Percentiles rank a stretch among this genome's conserved stretches.
These are phyloP conservation scores for Nasturtium officinale DNA, from an alignment of 345 rosid genomes.

Conservation along the genomic window DNA sequence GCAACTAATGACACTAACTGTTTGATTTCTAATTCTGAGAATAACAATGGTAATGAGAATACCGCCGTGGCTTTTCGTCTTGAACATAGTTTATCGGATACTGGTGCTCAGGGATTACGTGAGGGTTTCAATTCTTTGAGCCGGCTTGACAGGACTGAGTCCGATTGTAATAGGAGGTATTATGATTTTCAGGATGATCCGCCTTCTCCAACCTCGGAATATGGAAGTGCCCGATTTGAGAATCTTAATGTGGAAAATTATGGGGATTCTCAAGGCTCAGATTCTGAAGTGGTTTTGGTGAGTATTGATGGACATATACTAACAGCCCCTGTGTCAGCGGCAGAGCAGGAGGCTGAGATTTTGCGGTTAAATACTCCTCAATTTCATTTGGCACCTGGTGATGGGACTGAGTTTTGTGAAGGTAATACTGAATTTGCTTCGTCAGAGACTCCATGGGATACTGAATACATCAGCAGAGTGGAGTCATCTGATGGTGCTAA, in stretches of 20 bases:
- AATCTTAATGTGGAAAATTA: constrained; percentile 51
- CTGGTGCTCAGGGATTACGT: constrained; percentile 49
- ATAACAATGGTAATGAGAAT: constrained; percentile 34
- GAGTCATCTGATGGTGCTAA: constrained; percentile 45
- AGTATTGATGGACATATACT: constrained; percentile 84
- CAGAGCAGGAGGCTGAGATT: constrained; percentile 62
- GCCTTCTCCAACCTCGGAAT: constrained; percentile 57
- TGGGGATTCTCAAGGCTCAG: constrained; percentile 52
- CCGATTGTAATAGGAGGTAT: constrained; percentile 62
- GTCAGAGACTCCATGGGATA: constrained; percentile 56
- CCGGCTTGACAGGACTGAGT: constrained; percentile 68
- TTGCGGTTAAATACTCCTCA: constrained; percentile 66
- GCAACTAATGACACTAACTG: constrained; percentile 32
- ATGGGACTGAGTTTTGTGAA: constrained; percentile 66
- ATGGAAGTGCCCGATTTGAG: constrained; percentile 55
- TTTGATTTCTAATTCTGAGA: constrained; percentile 32
- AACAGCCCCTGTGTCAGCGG: constrained; percentile 74
- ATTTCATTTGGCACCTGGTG: constrained; percentile 81
- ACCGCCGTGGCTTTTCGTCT: constrained; percentile 43
- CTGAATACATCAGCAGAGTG: constrained; percentile 52
- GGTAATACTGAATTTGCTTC: constrained; percentile 61
- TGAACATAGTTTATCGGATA: constrained; percentile 72
- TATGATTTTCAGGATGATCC: constrained; percentile 77
- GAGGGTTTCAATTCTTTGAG: constrained; percentile 51
- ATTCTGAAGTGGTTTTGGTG: constrained; percentile 79